Evolutionary conservation across 495 filamentous ascomycete species (phyloP).

Genomic region (Penicillium maclennaniae): DNA sequence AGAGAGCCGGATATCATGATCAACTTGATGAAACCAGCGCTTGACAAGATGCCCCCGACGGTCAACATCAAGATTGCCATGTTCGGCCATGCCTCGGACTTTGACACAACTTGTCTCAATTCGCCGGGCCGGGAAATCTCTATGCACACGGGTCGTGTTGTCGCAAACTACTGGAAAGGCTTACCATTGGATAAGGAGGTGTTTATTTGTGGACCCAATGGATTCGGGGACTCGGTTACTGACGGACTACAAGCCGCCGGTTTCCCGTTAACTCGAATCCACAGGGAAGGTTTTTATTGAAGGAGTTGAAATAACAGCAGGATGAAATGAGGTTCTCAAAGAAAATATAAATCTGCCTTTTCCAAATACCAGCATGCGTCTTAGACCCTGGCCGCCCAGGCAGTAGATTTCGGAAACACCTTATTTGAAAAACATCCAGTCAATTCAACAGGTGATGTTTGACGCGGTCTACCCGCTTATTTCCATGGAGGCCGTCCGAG

Average conservation of each 20-base stretch:
- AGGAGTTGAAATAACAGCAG: no score
- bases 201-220: slow-evolving; percentile 15
- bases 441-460: no score
- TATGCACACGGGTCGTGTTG: slow-evolving; percentile 5
- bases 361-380: no score
- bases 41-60: not conserved
- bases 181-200: slow-evolving; percentile 6
- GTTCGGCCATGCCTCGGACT: not conserved
- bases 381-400: no score
- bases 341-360: no score
- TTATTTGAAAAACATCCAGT: no score
- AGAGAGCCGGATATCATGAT: slow-evolving; percentile 15
- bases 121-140: not conserved
- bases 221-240: slow-evolving; percentile 11
- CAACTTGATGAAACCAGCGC: slow-evolving; percentile 1
- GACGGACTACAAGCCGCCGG: slow-evolving; percentile 11
- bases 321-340: no score
- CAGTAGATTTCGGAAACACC: no score
- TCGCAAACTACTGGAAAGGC: not conserved
- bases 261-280: slow-evolving; percentile 7
- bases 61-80: slow-evolving; percentile 4
- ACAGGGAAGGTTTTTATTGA: slow-evolving; percentile 20
- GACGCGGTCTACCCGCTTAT: no score
- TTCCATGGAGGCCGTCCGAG: no score
- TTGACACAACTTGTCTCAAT: not conserved